Evolutionary conservation across 352 stramenopile genomes (phyloP).

Genomic region (Thalassiosira pacifica): DNA sequence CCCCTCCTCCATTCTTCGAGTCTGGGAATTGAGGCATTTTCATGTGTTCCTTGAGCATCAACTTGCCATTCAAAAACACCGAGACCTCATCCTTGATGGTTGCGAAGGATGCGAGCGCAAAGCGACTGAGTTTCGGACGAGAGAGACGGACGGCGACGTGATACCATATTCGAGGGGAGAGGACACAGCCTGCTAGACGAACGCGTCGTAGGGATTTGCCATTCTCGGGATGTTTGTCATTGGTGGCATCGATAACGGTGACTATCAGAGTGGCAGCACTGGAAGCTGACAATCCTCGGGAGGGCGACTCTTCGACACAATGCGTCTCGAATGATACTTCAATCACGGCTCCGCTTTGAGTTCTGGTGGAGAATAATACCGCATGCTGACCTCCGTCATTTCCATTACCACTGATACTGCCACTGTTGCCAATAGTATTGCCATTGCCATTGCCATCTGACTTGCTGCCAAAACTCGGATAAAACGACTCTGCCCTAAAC

Average conservation of each 20-base stretch:
- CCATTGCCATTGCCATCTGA: neutral
- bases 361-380: constrained; percentile 64
- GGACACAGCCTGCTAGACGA: constrained; percentile 68
- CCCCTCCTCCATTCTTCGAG: neutral
- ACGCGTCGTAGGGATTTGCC: constrained; percentile 42
- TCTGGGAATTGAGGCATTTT: constrained; percentile 72
- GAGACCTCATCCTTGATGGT: constrained; percentile 74
- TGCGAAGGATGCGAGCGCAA: constrained; percentile 62
- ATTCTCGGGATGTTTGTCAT: constrained; percentile 8
- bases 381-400: constrained; percentile 17
- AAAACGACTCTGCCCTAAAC: constrained; percentile 84
- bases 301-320: constrained; percentile 8
- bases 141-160: constrained; percentile 80
- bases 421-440: neutral
- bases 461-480: neutral
- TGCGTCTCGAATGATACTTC: constrained; percentile 75
- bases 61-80: constrained; percentile 85
- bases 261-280: constrained; percentile 67
- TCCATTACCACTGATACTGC: neutral
- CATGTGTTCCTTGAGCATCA: constrained; percentile 78
- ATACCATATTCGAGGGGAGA: constrained; percentile 84
- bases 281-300: constrained; percentile 7
- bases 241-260: constrained; percentile 51
- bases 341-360: constrained; percentile 68
- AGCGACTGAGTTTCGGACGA: constrained; percentile 68